A percentile compares a stretch with the other conserved stretches of the same genome.
phyloP scores from a whole-genome alignment of 768 basidiomycete genomes.

The Phaeotremella skinneri region DNA sequence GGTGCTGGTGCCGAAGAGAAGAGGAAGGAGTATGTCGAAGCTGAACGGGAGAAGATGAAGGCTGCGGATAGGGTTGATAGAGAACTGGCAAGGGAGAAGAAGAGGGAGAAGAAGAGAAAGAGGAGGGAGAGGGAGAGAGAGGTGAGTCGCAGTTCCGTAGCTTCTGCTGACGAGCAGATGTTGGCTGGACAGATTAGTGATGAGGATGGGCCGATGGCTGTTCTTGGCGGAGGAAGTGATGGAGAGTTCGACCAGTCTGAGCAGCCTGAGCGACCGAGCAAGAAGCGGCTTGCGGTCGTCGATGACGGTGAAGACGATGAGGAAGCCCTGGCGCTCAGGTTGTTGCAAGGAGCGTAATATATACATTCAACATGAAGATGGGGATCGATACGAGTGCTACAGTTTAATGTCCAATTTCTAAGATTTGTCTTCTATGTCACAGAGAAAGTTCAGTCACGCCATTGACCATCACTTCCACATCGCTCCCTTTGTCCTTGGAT shows the following conservation, averaged over 20 bases:
- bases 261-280: slow-evolving; percentile 10
- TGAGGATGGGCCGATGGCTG: slow-evolving; percentile 44
- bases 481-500: background rate
- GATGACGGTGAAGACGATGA: slow-evolving; percentile 56
- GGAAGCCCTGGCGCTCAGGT: slow-evolving; percentile 64
- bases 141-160: slow-evolving; percentile 42
- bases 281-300: slow-evolving; percentile 53
- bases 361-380: background rate
- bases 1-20: slow-evolving; percentile 65
- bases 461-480: background rate
- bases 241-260: slow-evolving; percentile 59
- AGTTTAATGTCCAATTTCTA: too few relatives aligned
- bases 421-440: background rate
- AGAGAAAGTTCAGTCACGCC: slow-evolving; percentile 5
- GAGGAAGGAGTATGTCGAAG: slow-evolving; percentile 67
- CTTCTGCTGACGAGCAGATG: slow-evolving; percentile 18
- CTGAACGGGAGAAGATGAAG: slow-evolving; percentile 70
- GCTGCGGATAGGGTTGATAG: slow-evolving; percentile 72
- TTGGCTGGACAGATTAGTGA: slow-evolving; percentile 13
- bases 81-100: slow-evolving; percentile 80
- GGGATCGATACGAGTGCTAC: too few relatives aligned
- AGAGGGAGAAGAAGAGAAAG: slow-evolving; percentile 86
- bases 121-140: slow-evolving; percentile 71
- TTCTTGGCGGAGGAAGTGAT: slow-evolving; percentile 56
- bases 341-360: slow-evolving; percentile 48